phyloP scores from a whole-genome alignment of 1,139 yeast species.

The Suzukiozyma palmioleophila region DNA sequence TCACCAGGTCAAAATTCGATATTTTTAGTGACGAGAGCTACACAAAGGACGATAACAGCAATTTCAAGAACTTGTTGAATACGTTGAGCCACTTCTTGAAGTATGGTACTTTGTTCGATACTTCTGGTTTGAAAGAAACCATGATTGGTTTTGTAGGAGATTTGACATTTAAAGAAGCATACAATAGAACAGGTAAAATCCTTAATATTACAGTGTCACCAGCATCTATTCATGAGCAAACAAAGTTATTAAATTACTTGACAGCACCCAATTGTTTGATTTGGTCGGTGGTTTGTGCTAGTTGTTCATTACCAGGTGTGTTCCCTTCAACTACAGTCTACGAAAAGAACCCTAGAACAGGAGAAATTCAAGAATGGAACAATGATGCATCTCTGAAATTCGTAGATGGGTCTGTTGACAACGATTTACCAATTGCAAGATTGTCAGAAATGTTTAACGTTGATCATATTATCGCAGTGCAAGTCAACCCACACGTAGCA shows the following conservation, averaged over 20 bases:
- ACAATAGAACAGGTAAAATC: constrained; percentile 55
- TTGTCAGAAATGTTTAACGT: constrained; percentile 94
- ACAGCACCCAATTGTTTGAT: constrained; percentile 50
- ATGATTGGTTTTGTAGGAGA: constrained; percentile 84
- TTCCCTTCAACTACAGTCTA: constrained; percentile 83
- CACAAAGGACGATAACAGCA: constrained; percentile 33
- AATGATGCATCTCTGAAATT: constrained; percentile 72
- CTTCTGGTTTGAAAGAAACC: constrained; percentile 63
- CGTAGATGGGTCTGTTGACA: constrained; percentile 95
- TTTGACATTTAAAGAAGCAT: constrained; percentile 65
- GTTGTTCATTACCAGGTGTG: constrained; percentile 89
- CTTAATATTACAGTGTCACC: constrained; percentile 53
- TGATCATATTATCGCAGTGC: constrained; percentile 94
- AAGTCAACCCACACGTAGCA: constrained; percentile 93
- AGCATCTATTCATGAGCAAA: constrained; percentile 62
- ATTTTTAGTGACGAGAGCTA: constrained; percentile 49
- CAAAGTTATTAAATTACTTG: constrained; percentile 40
- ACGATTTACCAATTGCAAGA: constrained; percentile 86
- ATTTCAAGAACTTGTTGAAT: constrained; percentile 35
- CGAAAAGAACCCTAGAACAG: constrained; percentile 75
- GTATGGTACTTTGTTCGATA: constrained; percentile 88
- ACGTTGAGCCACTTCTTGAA: constrained; percentile 54
- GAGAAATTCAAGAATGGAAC: constrained; percentile 73
- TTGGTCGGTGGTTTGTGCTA: constrained; percentile 93
- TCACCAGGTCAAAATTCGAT: constrained; percentile 58